These are phyloP conservation scores for Pestalotiopsis sp. DNA, from an alignment of 2,329 filamentous ascomycete species.

Conservation along the genomic window DNA sequence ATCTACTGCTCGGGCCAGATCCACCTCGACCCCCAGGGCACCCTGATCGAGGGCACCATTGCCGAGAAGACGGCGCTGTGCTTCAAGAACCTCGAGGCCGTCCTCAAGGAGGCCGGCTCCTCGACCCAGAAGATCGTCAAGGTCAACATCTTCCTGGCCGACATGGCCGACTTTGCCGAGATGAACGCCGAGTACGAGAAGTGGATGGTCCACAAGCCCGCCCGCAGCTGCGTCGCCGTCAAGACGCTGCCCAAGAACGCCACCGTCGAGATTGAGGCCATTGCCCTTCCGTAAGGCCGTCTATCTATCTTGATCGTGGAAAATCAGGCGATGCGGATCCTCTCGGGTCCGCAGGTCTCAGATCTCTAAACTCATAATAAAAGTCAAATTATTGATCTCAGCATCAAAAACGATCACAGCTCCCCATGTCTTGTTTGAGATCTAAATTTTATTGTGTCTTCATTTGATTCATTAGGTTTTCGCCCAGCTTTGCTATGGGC, in stretches of 20 bases:
- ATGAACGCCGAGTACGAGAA: slow-evolving; percentile 88
- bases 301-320: neutral
- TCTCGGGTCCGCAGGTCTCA: neutral
- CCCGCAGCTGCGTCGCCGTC: slow-evolving; percentile 87
- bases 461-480: neutral
- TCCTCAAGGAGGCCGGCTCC: slow-evolving; percentile 81
- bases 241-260: slow-evolving; percentile 86
- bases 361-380: neutral
- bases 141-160: slow-evolving; percentile 86
- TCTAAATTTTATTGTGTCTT: neutral
- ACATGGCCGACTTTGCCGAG: slow-evolving; percentile 86
- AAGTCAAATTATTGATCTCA: slow-evolving; percentile 28
- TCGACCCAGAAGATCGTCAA: slow-evolving; percentile 83
- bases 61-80: slow-evolving; percentile 64
- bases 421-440: neutral
- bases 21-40: slow-evolving; percentile 62
- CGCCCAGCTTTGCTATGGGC: neutral
- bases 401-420: neutral
- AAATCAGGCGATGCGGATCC: neutral
- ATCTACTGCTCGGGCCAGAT: slow-evolving; percentile 76
- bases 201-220: slow-evolving; percentile 82
- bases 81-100: slow-evolving; percentile 80
- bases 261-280: slow-evolving; percentile 87
- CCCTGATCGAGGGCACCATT: slow-evolving; percentile 61
- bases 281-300: slow-evolving; percentile 61